Conservation (phyloP, 805 yeast species). For the Pichia membranifaciens region DNA sequence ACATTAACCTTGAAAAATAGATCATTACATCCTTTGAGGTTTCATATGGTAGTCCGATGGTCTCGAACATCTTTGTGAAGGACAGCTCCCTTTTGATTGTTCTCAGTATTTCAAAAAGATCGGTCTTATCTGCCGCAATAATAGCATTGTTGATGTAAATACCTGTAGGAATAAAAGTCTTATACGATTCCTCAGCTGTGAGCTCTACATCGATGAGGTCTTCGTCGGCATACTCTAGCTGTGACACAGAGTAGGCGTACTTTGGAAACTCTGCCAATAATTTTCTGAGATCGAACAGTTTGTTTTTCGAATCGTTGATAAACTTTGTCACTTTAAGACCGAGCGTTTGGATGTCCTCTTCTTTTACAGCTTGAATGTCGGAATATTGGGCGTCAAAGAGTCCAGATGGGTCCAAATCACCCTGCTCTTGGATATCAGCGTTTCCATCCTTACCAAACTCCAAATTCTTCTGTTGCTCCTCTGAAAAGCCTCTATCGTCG, state of each 20-base stretch:
- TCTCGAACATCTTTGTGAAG: constrained; percentile 17
- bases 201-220: constrained; percentile 6
- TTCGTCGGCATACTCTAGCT: constrained; percentile 13
- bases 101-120: constrained; percentile 37
- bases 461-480: constrained; percentile 25
- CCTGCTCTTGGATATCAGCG: constrained; percentile 5
- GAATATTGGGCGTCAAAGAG: constrained; percentile 14
- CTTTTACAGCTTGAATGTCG: constrained; percentile 28
- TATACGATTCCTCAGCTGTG: constrained; percentile 5
- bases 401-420: not conserved
- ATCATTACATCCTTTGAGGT: constrained; percentile 35
- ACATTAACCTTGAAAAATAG: constrained; percentile 31
- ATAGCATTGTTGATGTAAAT: constrained; percentile 68
- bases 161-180: constrained; percentile 32
- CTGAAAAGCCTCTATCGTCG: constrained; percentile 48
- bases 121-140: constrained; percentile 39
- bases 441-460: constrained; percentile 13
- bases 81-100: constrained; percentile 33
- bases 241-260: constrained; percentile 37
- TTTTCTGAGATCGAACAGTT: constrained; percentile 34
- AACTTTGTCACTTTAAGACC: constrained; percentile 39
- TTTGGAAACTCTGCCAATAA: constrained; percentile 52
- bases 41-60: constrained; percentile 31
- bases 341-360: constrained; percentile 32
- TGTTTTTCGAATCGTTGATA: constrained; percentile 29